These are phyloP conservation scores for Fragilariopsis cylindrus DNA, from an alignment of 108 stramenopile genomes.

Conservation along the genomic window DNA sequence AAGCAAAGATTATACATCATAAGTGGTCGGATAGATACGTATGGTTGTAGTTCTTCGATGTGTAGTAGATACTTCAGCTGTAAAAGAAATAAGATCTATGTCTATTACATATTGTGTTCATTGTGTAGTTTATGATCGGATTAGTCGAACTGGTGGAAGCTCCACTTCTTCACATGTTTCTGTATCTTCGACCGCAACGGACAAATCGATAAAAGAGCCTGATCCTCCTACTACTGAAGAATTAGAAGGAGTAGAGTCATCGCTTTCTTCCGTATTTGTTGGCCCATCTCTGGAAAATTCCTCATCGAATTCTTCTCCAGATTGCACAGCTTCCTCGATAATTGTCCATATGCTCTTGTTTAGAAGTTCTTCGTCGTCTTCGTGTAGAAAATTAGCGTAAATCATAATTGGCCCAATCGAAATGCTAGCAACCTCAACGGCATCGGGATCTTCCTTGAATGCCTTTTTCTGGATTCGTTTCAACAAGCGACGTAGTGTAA, in stretches of 20 bases:
- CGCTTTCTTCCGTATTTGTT: constrained; percentile 15
- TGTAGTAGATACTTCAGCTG: neutral
- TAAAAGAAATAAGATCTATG: neutral
- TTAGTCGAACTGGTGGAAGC: constrained; percentile 48
- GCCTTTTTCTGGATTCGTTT: constrained; percentile 54
- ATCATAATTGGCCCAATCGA: constrained; percentile 79
- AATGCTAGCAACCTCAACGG: constrained; percentile 61
- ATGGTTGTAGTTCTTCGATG: neutral
- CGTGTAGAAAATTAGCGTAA: constrained; percentile 84
- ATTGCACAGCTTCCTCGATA: constrained; percentile 55
- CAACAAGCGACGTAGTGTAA: constrained; percentile 59
- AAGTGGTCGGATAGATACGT: neutral
- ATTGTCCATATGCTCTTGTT: constrained; percentile 56
- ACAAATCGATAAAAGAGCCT: constrained; percentile 52
- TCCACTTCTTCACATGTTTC: constrained; percentile 79
- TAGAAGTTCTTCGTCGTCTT: constrained; percentile 69
- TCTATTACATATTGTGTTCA: neutral
- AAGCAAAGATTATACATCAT: neutral
- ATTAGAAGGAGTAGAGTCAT: constrained; percentile 15
- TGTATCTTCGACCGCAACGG: constrained; percentile 68
- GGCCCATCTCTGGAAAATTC: constrained; percentile 35
- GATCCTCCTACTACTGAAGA: neutral
- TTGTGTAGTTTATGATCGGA: constrained; percentile 14
- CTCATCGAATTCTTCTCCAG: constrained; percentile 58
- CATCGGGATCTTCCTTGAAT: constrained; percentile 35